Conservation (phyloP, 2,329 filamentous ascomycete genomes). For the Diaporthe helianthi region DNA sequence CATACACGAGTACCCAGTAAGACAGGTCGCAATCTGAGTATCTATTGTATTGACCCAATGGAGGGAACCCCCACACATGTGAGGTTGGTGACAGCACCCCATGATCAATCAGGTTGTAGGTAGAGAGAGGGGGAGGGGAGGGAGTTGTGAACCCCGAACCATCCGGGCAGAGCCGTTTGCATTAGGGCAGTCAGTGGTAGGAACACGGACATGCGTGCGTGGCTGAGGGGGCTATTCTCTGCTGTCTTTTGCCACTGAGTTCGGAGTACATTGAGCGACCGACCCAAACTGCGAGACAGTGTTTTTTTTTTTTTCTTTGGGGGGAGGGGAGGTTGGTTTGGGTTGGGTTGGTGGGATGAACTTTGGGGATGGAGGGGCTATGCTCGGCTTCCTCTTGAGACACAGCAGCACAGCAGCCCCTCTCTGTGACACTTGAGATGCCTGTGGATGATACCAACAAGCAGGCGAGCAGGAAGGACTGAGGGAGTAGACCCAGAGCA, state of each 20-base stretch:
- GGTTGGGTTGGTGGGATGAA: background rate
- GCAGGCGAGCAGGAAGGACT: background rate
- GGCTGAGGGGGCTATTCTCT: slow-evolving; percentile 6
- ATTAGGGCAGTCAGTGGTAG: background rate
- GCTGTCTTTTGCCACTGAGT: background rate
- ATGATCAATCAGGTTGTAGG: background rate
- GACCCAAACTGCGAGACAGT: background rate
- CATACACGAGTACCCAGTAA: background rate
- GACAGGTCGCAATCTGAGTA: background rate
- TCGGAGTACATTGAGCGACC: background rate
- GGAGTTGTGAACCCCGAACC: slow-evolving; percentile 7
- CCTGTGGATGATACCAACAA: background rate
- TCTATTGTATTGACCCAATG: background rate
- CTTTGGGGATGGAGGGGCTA: background rate
- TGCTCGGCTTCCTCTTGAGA: slow-evolving; percentile 21
- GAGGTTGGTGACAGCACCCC: background rate
- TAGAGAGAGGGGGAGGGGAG: too few relatives aligned
- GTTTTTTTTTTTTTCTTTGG: too few relatives aligned
- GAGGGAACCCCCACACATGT: background rate
- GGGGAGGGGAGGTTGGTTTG: too few relatives aligned
- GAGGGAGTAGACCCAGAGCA: background rate
- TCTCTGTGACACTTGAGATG: slow-evolving; percentile 21
- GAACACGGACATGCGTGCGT: slow-evolving; percentile 4
- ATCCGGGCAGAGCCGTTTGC: background rate
- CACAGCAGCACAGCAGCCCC: slow-evolving; percentile 5